These are phyloP conservation scores for Globisporangium ultimum DNA, from an alignment of 352 stramenopile genomes.

Conservation along the genomic window DNA sequence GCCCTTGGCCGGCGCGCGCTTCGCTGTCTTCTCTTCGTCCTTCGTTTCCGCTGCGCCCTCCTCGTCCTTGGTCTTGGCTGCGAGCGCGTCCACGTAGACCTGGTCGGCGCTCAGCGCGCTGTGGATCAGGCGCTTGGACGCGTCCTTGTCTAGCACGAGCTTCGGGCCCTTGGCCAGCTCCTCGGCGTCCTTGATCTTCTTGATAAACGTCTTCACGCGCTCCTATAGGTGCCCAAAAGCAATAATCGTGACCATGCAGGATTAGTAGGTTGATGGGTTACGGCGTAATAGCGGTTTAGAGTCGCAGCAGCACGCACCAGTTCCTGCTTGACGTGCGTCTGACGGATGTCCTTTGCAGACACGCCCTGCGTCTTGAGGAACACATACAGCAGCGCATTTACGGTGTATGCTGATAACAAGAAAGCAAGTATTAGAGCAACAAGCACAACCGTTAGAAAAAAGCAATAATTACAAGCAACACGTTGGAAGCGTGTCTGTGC, in stretches of 20 bases:
- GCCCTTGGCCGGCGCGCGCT: slow-evolving; percentile 17
- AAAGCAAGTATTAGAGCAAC: background rate
- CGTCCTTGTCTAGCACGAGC: slow-evolving; percentile 74
- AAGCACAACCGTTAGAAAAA: background rate
- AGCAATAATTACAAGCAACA: background rate
- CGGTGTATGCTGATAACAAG: slow-evolving; percentile 60
- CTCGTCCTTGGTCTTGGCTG: slow-evolving; percentile 36
- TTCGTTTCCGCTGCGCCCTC: slow-evolving; percentile 8
- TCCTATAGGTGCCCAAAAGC: slow-evolving; percentile 30
- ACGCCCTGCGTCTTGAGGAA: slow-evolving; percentile 86
- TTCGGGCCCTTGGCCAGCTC: slow-evolving; percentile 74
- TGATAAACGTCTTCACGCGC: slow-evolving; percentile 84
- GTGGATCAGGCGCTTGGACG: slow-evolving; percentile 81
- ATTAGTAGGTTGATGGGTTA: background rate
- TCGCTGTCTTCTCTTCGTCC: slow-evolving; percentile 30
- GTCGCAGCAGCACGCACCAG: slow-evolving; percentile 29
- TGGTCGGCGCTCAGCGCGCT: slow-evolving; percentile 83
- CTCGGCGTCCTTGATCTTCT: slow-evolving; percentile 89
- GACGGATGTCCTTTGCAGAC: slow-evolving; percentile 83
- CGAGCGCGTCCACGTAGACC: slow-evolving; percentile 72
- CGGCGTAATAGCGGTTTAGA: background rate
- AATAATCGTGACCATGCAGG: slow-evolving; percentile 3
- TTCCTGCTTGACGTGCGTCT: slow-evolving; percentile 89
- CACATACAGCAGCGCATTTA: slow-evolving; percentile 86
- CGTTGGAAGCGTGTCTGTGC: background rate